Base-by-base conservation (phyloP, 495 filamentous ascomycete species). In the Aspergillus taichungensis region DNA sequence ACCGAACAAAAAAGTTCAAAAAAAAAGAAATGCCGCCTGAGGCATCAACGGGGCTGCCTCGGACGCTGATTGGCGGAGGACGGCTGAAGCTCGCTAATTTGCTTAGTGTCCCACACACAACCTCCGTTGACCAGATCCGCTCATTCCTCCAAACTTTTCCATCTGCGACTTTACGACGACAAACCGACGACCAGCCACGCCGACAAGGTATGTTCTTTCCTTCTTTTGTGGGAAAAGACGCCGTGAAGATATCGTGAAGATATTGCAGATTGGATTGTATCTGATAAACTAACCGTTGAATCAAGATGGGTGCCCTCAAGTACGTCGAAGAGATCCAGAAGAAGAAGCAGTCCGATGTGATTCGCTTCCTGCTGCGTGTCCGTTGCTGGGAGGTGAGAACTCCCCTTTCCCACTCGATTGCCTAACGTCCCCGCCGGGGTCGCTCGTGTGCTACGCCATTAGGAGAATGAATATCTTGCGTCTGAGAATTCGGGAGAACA, bases 311-410 rank as follows among this genome's bases (percentile, higher is more conserved):
- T 77, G 87, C 87, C 74, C 84, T 92, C 71, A 96, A 96, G 76
- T 96, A 96, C 77, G 86, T 97, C 73, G 92, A 97, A 79, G 92
- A 98, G 80, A 83, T 98, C 69, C 87, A 94, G 67, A 97, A 97
- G 87, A 95, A 95, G 86, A 98, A 98, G 87, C 92, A 98, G 80
- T 94, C 87, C 64, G 92, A 98, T 74, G 85, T 97, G 56, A 83
- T 96, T 73, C 91, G 89, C 77, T 98, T 98, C 82, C 82, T 98
- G 73, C 87, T 94, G 67, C 90, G 92, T 68, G 94, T 98, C 66
- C 89, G 92, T 76, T 97, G 94, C 87, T 98, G 92, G 92, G 92
- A 98, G 87, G 92, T 97, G 83, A 85, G 92, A 81, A 78, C 66
- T 34, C 53, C 57, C 61, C 55, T 54, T 54, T 56, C 74, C 67